Evolutionary conservation across 768 basidiomycete species (phyloP).

Genomic region (Phaeotremella fagi): DNA sequence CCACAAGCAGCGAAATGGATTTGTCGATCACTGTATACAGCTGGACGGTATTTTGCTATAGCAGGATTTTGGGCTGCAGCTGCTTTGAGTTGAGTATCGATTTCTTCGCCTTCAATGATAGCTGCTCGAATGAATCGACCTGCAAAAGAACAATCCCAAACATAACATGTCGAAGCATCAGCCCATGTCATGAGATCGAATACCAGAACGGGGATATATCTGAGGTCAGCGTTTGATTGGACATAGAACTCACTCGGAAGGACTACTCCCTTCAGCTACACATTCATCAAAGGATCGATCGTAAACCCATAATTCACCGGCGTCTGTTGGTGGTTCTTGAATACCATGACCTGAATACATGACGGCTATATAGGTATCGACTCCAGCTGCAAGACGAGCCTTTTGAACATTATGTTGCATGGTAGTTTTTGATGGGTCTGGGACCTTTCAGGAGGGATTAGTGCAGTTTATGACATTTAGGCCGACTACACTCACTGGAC

Average conservation of each 20-base stretch:
- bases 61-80: conserved; percentile 26
- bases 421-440: conserved; percentile 33
- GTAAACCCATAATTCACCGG: conserved; percentile 43
- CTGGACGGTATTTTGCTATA: conserved; percentile 26
- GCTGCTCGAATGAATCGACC: conserved; percentile 38
- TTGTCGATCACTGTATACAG: conserved; percentile 33
- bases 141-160: conserved; percentile 41
- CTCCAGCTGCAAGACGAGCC: conserved; percentile 32
- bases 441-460: conserved; percentile 6
- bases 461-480: neutral
- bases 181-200: conserved; percentile 43
- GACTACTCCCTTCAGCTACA: conserved; percentile 23
- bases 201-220: conserved; percentile 43
- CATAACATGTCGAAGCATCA: conserved; percentile 33
- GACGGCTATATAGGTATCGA: conserved; percentile 31
- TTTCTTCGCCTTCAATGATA: conserved; percentile 33
- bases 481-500: conserved; percentile 7
- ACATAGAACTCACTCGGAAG: conserved; percentile 29
- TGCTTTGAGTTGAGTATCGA: conserved; percentile 33
- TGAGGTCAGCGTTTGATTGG: conserved; percentile 1
- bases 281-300: conserved; percentile 39
- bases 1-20: conserved; percentile 43
- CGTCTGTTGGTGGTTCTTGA: conserved; percentile 43
- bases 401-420: conserved; percentile 37
- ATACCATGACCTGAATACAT: conserved; percentile 41